phyloP scores from a whole-genome alignment of 78 protist genomes.

The Chrysochromulina tobinii region DNA sequence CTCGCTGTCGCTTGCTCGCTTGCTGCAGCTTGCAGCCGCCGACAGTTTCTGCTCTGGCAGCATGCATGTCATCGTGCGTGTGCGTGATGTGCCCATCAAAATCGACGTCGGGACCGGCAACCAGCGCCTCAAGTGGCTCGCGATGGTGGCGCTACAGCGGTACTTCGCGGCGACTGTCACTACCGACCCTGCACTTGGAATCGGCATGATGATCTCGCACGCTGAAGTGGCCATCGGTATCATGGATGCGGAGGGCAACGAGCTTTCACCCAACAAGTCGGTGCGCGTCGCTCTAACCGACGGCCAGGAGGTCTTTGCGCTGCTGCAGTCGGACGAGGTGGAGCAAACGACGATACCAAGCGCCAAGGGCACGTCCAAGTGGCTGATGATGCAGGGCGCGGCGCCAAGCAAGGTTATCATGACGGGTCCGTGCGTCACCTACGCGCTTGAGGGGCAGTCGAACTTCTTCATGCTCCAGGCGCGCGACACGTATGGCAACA shows the following conservation, averaged over 20 bases:
- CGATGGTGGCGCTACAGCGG: not conserved
- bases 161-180: not conserved
- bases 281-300: not conserved
- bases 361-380: not conserved
- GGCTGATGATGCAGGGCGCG: not conserved
- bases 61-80: not conserved
- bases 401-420: not conserved
- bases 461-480: not conserved
- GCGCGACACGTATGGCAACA: not conserved
- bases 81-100: not conserved
- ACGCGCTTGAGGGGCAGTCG: not conserved
- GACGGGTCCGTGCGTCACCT: not conserved
- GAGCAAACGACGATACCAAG: too few relatives aligned
- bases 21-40: too few relatives aligned
- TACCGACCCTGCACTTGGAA: not conserved
- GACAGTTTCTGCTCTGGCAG: too few relatives aligned
- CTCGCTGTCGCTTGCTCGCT: too few relatives aligned
- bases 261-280: not conserved
- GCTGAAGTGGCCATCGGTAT: not conserved
- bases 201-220: not conserved
- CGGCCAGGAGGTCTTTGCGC: too few relatives aligned
- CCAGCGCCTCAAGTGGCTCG: conserved; percentile 4
- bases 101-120: not conserved
- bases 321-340: too few relatives aligned
- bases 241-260: not conserved